Base-by-base conservation (phyloP, 768 basidiomycete genomes). In the Amanita polypyramis region DNA sequence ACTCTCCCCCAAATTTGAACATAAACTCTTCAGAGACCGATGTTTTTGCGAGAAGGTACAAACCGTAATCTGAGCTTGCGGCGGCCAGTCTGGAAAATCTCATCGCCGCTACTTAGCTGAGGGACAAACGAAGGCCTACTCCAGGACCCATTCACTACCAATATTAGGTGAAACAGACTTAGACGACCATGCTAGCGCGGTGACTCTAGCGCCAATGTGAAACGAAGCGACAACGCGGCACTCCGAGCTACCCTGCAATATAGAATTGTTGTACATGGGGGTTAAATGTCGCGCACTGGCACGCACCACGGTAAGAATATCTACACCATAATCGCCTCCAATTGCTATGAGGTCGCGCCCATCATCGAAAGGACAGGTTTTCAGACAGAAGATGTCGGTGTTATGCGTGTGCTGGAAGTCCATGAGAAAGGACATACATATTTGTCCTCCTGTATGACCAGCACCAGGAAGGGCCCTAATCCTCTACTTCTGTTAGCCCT, bases 101-200 rank as follows among this genome's bases (percentile, higher is more conserved):
- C 44, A 29, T 34, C n/a, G 27, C 15, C 12, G 10, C 44, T 48
- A 51, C 48, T 25, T 21, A 32, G 32, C 29, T 19, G 35, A 34
- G 23, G n/a, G 21, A 43, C 23, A 25, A 54, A 37, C 27, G 12
- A 44, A 34, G 27, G 67, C 77, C 52, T 53, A 89, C 88, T 90
- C 82, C 27, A 89, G 67, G 43, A 72, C 59, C 88, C 88, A 91
- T 32, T 73, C 65, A 47, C 82, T 79, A 45, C 73, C 73, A 15
- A 65, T 64, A 11, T 78, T 74, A 2, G 87, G 83, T 4, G 88
- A 90, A 5, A 77, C 65, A 5, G 84, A 70, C 10, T 70, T 67
- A 34, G 85, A 72, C 2, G 88, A 90, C 82, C 85, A 91, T 2
- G 88, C 85, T 11, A 91, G 61, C 4, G 89, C 76, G 2, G 84